Evolutionary conservation across 345 rosid species (phyloP), one percentile per base, ranked within the genome.

Genomic region (Bruguiera gymnorhiza): DNA sequence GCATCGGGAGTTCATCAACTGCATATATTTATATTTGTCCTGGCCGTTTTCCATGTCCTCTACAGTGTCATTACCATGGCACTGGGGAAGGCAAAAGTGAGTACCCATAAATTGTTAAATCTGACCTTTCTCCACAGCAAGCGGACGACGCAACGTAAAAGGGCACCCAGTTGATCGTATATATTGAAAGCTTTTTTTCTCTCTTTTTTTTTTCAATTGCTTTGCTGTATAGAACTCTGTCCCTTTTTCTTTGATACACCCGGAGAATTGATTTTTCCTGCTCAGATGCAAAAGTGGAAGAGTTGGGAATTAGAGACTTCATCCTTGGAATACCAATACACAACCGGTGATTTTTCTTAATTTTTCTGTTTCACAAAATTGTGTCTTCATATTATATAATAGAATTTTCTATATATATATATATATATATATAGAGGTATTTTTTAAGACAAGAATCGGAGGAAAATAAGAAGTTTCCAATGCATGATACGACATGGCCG

Each of bases 11-110:
- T 81, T 51, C 84, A 83, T 36, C 87, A 83, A 63, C 55, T 83
- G 67, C 87, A 83, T 68, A 76, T 83, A 43, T 81, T 83, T 72
- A 74, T 83, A 71, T 83, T 81, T 57, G 81, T 79, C 52, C 81
- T 83, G 8, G 83, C 84, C 7, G 75, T 83, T 27, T 72, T 83
- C 39, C 87, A 83, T 27, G 71, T 81, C 30, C 74, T 83, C 16
- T 83, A 76, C 67, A 78, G 87, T 15, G 72, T 76, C 59, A 6
- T 81, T 31, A 81, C 85, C 39, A 78, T 78, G 26, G 72, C 27
- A 54, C 75, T 83, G 3, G 87, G 80, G 4, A 77, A 79, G 62
- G 81, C 84, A 37, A 83, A 81, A 67, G 87, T 81, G 72, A 34
- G 57, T 32, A 46, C 3, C 53, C n/a, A 8, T 19, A 18, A 29